Percentiles rank a stretch among this genome's conserved stretches.
Conservation (phyloP, 305 asterid species). For the Solanum hybrid region DNA sequence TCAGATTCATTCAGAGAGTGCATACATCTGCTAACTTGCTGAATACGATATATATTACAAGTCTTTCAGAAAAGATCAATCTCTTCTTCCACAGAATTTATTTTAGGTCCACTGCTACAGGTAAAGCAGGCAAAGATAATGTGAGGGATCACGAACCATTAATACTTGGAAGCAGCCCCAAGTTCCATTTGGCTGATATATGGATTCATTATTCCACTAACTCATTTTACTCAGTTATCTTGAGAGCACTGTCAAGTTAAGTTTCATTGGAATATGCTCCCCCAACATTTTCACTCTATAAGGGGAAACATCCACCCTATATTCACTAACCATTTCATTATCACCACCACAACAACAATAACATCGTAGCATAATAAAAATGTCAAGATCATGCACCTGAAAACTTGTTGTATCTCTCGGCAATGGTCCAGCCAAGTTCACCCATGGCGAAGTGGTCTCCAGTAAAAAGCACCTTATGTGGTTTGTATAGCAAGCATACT, state of each 20-base stretch:
- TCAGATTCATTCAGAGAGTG: neutral
- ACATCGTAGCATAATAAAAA: neutral
- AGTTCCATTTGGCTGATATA: neutral
- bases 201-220: neutral
- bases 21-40: neutral
- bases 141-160: neutral
- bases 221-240: neutral
- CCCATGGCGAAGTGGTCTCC: constrained; percentile 55
- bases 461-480: constrained; percentile 44
- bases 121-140: neutral
- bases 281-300: neutral
- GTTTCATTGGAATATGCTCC: neutral
- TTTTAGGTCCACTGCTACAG: neutral
- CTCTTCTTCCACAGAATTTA: neutral
- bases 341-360: neutral
- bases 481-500: constrained; percentile 50
- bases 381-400: constrained; percentile 28
- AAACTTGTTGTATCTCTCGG: constrained; percentile 39
- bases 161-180: neutral
- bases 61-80: neutral
- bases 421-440: constrained; percentile 38
- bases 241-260: neutral
- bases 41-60: neutral
- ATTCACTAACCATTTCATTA: neutral
- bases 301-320: neutral